Percentiles rank a stretch among this genome's conserved stretches.
phyloP scores from a whole-genome alignment of 495 filamentous ascomycete genomes.

The Margaritispora aquatica region DNA sequence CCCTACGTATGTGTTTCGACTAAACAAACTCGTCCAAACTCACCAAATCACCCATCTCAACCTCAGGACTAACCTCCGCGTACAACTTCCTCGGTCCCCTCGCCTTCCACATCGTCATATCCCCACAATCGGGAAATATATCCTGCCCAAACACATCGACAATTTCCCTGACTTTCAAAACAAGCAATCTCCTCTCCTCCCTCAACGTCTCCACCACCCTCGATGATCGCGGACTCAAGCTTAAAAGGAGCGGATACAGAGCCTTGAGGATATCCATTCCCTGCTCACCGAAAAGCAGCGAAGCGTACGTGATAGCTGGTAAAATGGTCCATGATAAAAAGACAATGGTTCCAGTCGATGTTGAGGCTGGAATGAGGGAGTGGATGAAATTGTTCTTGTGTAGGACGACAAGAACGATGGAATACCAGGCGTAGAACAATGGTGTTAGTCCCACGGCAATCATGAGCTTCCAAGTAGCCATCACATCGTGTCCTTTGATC shows the following conservation, averaged over 20 bases:
- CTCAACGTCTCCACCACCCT: constrained; percentile 1
- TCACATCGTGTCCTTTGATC: constrained; percentile 11
- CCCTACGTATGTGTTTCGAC: not conserved
- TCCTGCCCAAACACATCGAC: constrained; percentile 12
- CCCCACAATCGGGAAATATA: constrained; percentile 17
- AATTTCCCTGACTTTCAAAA: constrained; percentile 4
- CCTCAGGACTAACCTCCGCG: constrained; percentile 6
- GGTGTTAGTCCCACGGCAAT: constrained; percentile 12
- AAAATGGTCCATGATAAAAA: constrained; percentile 2
- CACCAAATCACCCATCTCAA: constrained; percentile 1
- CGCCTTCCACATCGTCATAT: constrained; percentile 7
- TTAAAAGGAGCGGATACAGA: constrained; percentile 7
- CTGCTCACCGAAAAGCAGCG: constrained; percentile 14
- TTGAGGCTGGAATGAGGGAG: not conserved
- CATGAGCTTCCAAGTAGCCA: constrained; percentile 19
- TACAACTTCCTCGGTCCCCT: constrained; percentile 4
- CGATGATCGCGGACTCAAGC: constrained; percentile 6
- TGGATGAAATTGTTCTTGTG: not conserved
- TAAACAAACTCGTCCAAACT: constrained; percentile 5
- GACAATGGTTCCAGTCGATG: not conserved
- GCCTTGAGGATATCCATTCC: constrained; percentile 19
- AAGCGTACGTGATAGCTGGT: constrained; percentile 11
- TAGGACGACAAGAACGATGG: not conserved
- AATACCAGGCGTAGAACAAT: constrained; percentile 11
- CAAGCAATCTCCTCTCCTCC: constrained; percentile 1